Evolutionary conservation across 1,284 basidiomycete species (phyloP), one percentile per base, ranked within the genome.

Genomic region (Malassezia nana): DNA sequence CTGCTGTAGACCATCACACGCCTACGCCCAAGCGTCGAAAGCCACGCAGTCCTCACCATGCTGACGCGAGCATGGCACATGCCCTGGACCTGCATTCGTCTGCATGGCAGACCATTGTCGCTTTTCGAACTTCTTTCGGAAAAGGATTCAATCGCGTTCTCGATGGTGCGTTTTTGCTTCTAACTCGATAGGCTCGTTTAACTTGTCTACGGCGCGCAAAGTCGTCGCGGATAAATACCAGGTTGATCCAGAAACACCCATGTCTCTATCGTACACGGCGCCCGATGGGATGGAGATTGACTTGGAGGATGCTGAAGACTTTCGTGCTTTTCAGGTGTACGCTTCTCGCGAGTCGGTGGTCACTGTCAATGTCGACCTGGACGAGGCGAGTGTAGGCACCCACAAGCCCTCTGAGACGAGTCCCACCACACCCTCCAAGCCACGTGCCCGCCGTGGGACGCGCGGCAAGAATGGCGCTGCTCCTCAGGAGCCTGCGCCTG

Each of bases 281-380:
- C 49, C 58, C 1, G 62, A 64, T 32, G 64, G 62, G 9, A 32
- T 55, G 39, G n/a, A 52, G 5, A 61, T 61, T 35, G 60, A 62
- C 16, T 52, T 66, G 9, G 60, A 66, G 18, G 64, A 66, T 32
- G 52, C 55, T 15, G 48, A 63, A 29, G 64, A 66, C 38, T 57
- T 66, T 22, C 55, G 53, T 20, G 64, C 64, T 3, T 53, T 66
- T 26, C 60, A 53, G 15, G 57, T 55, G 12, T 59, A 64, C 48
- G 64, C 64, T 7, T 51, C 55, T 18, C 40, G 57, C 28, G 50
- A 54, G 15, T 49, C 46, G 10, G 59, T 55, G 28, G 53, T 64
- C 35, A 58, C 51, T 15, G 50, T 66, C 24, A 46, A 54, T 16
- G 58, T 63, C 15, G 47, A 50, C 16, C 24, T 39, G 15, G 28